phyloP scores from a whole-genome alignment of 208 protist genomes.

The Trypanosomatidae sp. region DNA sequence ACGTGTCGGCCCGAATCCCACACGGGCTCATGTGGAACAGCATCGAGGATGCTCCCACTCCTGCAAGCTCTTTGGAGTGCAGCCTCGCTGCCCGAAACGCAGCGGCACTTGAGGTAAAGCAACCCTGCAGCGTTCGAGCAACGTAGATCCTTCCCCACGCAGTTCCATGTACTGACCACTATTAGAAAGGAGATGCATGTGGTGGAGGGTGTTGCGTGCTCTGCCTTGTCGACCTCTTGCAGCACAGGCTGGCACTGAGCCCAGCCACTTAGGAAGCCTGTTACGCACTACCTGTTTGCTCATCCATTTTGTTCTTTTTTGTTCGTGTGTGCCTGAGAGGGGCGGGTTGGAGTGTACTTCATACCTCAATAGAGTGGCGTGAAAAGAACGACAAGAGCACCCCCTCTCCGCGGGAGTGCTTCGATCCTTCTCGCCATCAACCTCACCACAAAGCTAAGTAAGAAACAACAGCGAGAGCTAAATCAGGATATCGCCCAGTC shows the following conservation, averaged over 20 bases:
- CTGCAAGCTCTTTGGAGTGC: neutral
- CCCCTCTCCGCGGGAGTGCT: neutral
- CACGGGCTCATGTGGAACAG: neutral
- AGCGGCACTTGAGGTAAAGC: neutral
- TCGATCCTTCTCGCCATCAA: neutral
- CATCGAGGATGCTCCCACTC: neutral
- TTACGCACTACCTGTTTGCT: neutral
- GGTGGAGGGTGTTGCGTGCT: neutral
- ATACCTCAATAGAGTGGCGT: neutral
- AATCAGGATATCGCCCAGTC: neutral
- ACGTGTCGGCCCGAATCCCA: neutral
- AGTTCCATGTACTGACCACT: neutral
- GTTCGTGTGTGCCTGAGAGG: neutral
- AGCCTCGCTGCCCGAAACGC: neutral
- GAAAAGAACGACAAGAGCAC: neutral
- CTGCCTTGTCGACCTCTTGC: neutral
- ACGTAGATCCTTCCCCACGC: neutral
- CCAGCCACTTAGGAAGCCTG: neutral
- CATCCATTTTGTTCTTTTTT: neutral
- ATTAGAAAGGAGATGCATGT: neutral
- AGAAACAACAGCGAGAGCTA: neutral
- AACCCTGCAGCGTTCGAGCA: neutral
- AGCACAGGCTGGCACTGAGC: neutral
- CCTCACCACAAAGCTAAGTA: neutral
- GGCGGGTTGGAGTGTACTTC: neutral